These are phyloP conservation scores for Rhizopogon salebrosus DNA, from an alignment of 768 basidiomycete genomes.

Conservation along the genomic window DNA sequence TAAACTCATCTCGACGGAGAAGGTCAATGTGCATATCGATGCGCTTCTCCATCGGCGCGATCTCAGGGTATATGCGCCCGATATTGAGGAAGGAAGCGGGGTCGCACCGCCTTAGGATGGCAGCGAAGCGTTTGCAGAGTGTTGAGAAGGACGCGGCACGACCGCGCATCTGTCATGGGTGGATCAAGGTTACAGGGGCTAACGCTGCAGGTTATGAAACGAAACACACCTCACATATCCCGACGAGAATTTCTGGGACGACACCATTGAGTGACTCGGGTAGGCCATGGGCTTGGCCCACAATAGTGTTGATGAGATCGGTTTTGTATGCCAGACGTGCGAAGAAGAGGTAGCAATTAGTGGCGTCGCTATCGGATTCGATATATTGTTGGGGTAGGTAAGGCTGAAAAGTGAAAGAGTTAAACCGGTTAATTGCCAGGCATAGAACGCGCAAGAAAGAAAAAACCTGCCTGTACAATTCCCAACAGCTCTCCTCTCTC, in stretches of 20 bases:
- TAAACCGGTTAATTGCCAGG: constrained; percentile 3
- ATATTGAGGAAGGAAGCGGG: constrained; percentile 82
- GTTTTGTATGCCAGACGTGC: constrained; percentile 82
- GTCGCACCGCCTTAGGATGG: constrained; percentile 74
- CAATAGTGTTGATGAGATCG: constrained; percentile 77
- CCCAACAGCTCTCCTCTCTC: constrained; percentile 76
- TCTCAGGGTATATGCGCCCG: constrained; percentile 78
- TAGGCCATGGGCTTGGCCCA: constrained; percentile 78
- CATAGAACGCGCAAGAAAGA: background rate
- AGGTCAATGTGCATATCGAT: constrained; percentile 90
- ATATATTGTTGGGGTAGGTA: constrained; percentile 90
- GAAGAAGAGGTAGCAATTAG: constrained; percentile 90
- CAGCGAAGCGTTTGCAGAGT: constrained; percentile 86
- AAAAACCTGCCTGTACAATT: constrained; percentile 67
- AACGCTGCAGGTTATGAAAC: background rate
- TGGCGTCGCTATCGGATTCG: constrained; percentile 85
- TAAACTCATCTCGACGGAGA: constrained; percentile 83
- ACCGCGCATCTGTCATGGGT: constrained; percentile 62
- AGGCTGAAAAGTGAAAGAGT: constrained; percentile 42
- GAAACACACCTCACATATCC: constrained; percentile 78
- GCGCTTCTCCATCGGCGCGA: constrained; percentile 84
- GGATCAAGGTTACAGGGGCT: background rate
- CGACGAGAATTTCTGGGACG: constrained; percentile 85
- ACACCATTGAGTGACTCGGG: constrained; percentile 80
- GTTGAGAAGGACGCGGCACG: constrained; percentile 76